Evolutionary conservation across 805 yeast species (phyloP), one percentile per base, ranked within the genome.

Genomic region (Cyberlindnera bimundalis): DNA sequence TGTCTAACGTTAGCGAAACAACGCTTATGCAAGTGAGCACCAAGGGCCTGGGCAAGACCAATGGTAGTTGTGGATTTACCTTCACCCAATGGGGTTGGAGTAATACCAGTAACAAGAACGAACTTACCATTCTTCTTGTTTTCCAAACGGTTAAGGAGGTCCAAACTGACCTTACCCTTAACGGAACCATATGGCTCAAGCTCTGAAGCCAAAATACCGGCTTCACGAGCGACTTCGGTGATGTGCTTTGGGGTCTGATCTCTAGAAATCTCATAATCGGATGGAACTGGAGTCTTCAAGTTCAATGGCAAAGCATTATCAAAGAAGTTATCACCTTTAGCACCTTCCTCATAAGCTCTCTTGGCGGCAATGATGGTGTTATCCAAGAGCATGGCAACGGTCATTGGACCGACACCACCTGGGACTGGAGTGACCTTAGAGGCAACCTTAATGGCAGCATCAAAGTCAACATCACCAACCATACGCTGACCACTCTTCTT

Each of bases 371-470:
- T 64, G 33, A 79, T 67, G 24, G 84, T 88, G 60, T 85, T 85
- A 50, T 78, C 79, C 61, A 84, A 75, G 41, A 85, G 68, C 78
- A 81, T 80, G 20, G 93, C 93, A 33, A 85, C 91, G n/a, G 95
- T 85, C 95, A 85, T 85, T 57, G 95, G 95, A 37, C 95, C 95
- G 48, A 85, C 95, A 51, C 95, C 95, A 60, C 95, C 93, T 39
- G 95, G 95, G 44, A 85, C 95, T 10, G 93, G 93, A 14, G 95
- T 85, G 49, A 84, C 69, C 52, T 72, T 70, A 7, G 81, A 69
- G 6, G 88, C 81, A 47, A 69, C 74, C 27, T 67, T 63, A 37
- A 66, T 63, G 39, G 81, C 78, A 27, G 73, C 64, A 33, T 71
- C 78, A 50, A 71, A 83, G 45, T 83, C 87, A 42, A 80, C 87